Conservation (phyloP, 2,329 filamentous ascomycete species). For the Didymellaceae sp. region DNA sequence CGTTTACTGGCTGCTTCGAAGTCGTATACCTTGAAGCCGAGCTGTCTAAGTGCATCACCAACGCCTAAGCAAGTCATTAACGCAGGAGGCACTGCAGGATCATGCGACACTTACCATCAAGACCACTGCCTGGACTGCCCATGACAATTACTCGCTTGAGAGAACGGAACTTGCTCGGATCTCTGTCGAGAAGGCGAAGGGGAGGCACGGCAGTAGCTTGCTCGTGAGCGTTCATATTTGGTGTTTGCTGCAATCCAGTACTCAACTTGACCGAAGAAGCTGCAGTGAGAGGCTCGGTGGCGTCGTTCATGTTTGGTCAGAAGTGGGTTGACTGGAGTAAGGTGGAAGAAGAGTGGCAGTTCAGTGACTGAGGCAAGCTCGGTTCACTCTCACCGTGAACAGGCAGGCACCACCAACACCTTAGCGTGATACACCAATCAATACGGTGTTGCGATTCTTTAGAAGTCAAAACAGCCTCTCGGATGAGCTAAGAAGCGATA, state of each 20-base stretch:
- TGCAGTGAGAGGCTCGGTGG: neutral
- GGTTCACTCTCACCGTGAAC: too few relatives aligned
- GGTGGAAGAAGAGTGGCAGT: too few relatives aligned
- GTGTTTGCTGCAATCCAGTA: neutral
- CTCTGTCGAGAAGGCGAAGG: slow-evolving; percentile 15
- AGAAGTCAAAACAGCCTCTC: too few relatives aligned
- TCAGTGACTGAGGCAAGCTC: too few relatives aligned
- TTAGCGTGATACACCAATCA: too few relatives aligned
- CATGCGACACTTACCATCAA: slow-evolving; percentile 30
- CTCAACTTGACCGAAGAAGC: neutral
- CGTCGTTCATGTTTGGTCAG: neutral
- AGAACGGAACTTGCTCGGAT: slow-evolving; percentile 14
- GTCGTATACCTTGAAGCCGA: slow-evolving; percentile 44
- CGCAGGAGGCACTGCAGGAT: too few relatives aligned
- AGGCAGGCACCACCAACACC: too few relatives aligned
- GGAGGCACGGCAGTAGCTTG: neutral
- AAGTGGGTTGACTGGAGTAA: neutral
- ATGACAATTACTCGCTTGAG: slow-evolving; percentile 45
- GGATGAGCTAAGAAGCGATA: too few relatives aligned
- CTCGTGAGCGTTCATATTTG: neutral
- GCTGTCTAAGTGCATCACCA: slow-evolving; percentile 37
- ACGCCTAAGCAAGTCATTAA: slow-evolving; percentile 24
- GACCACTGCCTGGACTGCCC: slow-evolving; percentile 44
- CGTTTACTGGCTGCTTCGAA: slow-evolving; percentile 46
- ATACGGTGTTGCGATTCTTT: too few relatives aligned